Evolutionary conservation across 2,329 filamentous ascomycete species (phyloP).

Genomic region (Monosporascus sp.): DNA sequence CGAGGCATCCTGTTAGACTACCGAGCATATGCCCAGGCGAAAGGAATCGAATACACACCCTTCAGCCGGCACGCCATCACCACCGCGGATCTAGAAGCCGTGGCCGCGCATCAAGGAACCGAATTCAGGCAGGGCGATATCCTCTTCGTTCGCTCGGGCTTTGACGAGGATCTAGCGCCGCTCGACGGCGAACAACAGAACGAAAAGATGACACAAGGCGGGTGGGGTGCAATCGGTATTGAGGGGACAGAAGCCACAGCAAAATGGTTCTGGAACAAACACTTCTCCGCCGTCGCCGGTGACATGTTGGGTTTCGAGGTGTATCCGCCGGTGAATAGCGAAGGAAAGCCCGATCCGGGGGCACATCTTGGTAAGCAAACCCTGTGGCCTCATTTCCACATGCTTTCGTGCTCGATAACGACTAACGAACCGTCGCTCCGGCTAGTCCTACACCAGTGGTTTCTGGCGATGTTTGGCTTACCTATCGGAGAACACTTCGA

Average conservation of each 20-base stretch:
- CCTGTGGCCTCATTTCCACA: neutral
- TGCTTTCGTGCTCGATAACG: neutral
- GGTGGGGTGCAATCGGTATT: slow-evolving; percentile 37
- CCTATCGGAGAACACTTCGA: slow-evolving; percentile 19
- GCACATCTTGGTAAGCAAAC: slow-evolving; percentile 4
- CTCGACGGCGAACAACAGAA: slow-evolving; percentile 21
- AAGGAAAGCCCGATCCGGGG: slow-evolving; percentile 7
- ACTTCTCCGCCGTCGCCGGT: slow-evolving; percentile 52
- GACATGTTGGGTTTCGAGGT: slow-evolving; percentile 52
- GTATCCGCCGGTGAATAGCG: slow-evolving; percentile 33
- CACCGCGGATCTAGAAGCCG: slow-evolving; percentile 34
- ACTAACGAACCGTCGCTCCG: neutral
- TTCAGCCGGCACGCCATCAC: slow-evolving; percentile 40
- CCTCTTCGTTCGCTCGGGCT: slow-evolving; percentile 49
- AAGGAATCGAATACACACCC: slow-evolving; percentile 31
- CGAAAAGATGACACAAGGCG: slow-evolving; percentile 14
- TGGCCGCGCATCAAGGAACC: slow-evolving; percentile 39
- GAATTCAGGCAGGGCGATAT: slow-evolving; percentile 48
- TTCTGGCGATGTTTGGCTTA: slow-evolving; percentile 6
- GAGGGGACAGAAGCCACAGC: slow-evolving; percentile 43
- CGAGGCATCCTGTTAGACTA: slow-evolving; percentile 51
- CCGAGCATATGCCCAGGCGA: slow-evolving; percentile 36
- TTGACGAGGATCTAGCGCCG: slow-evolving; percentile 30
- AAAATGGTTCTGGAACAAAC: slow-evolving; percentile 54
- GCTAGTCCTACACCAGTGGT: slow-evolving; percentile 5